phyloP scores from a whole-genome alignment of 2,329 filamentous ascomycete species.

The Ophiosphaerella herpotricha region DNA sequence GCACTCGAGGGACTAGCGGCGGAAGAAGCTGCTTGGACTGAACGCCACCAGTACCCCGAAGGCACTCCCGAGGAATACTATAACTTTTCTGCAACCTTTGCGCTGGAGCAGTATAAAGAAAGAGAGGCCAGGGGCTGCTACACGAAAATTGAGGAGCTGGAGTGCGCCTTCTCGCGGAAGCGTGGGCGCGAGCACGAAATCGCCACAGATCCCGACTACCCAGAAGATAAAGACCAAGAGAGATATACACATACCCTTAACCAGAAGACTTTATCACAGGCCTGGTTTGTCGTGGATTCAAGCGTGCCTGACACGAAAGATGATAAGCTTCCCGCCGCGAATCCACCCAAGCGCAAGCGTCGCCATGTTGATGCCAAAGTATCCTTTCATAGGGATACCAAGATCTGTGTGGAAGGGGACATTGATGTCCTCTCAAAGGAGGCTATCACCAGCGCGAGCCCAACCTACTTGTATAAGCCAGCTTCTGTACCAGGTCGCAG shows the following conservation, averaged over 20 bases:
- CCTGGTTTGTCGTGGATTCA: not conserved
- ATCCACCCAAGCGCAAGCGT: conserved; percentile 7
- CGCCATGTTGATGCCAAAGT: conserved; percentile 2
- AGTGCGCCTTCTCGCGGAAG: not conserved
- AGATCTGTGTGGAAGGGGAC: conserved; percentile 7
- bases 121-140: not conserved
- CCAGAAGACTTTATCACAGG: not conserved
- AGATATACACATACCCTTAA: not conserved
- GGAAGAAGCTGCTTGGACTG: not conserved
- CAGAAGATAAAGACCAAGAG: not conserved
- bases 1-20: not conserved
- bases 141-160: not conserved
- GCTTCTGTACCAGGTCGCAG: no score
- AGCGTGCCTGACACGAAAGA: not conserved
- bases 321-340: not conserved
- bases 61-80: not conserved
- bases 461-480: not conserved
- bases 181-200: conserved; percentile 1
- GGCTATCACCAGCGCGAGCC: not conserved
- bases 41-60: not conserved
- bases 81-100: not conserved
- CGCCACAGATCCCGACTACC: not conserved
- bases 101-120: not conserved
- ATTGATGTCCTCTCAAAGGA: conserved; percentile 10
- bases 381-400: conserved; percentile 2